phyloP scores from a whole-genome alignment of 495 filamentous ascomycete genomes.

The Apiosordaria backusii region DNA sequence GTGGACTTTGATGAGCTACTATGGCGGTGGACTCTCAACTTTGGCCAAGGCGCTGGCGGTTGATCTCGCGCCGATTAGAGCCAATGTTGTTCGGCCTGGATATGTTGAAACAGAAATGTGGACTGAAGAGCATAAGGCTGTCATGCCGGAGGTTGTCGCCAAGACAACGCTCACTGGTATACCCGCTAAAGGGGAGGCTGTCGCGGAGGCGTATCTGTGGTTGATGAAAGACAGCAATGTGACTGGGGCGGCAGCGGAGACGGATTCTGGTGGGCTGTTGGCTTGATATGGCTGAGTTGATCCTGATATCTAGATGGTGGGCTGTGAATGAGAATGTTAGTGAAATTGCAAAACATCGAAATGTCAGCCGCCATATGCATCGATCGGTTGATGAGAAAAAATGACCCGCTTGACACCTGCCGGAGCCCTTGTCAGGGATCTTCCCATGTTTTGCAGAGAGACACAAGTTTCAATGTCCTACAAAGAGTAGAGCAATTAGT shows the following conservation, averaged over 20 bases:
- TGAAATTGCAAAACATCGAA: neutral
- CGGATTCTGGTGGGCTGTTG: constrained; percentile 20
- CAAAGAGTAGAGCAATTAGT: neutral
- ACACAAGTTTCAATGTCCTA: neutral
- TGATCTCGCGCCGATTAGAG: constrained; percentile 55
- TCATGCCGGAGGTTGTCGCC: constrained; percentile 27
- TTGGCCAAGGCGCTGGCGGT: constrained; percentile 53
- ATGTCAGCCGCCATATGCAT: neutral
- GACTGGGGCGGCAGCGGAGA: constrained; percentile 21
- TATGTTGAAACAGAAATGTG: constrained; percentile 49
- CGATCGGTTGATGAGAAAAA: too few species aligned
- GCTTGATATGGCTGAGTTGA: neutral
- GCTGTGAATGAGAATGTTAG: neutral
- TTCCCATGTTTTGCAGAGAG: neutral
- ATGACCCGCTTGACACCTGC: neutral
- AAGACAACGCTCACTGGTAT: constrained; percentile 39
- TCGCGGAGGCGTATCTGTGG: constrained; percentile 63
- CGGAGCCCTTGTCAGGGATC: too few species aligned
- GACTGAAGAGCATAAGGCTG: constrained; percentile 29
- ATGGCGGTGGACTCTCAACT: constrained; percentile 38
- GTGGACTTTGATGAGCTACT: constrained; percentile 45
- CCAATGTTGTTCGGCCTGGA: constrained; percentile 58
- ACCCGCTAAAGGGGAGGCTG: constrained; percentile 52
- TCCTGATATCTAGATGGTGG: neutral
- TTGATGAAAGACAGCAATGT: constrained; percentile 53